A percentile compares a stretch with the other conserved stretches of the same genome.
These are phyloP conservation scores for Pythium dissotocum DNA, from an alignment of 352 stramenopile genomes.

Conservation along the genomic window DNA sequence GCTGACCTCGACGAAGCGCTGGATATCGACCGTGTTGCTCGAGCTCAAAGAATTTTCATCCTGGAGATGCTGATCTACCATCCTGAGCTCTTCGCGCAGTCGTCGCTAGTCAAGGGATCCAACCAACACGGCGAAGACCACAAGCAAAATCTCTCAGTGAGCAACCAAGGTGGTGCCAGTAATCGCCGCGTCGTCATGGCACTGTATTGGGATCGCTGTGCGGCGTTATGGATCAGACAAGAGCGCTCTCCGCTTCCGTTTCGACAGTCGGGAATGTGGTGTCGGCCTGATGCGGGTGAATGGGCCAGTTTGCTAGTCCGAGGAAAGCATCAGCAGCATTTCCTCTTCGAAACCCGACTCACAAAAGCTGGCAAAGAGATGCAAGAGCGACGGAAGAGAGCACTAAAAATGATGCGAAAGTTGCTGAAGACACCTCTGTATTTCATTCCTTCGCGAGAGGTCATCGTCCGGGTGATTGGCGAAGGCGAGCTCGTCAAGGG, in stretches of 20 bases:
- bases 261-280: constrained; percentile 62
- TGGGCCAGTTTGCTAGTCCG: constrained; percentile 64
- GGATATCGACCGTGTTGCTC: constrained; percentile 48
- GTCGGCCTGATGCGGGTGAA: constrained; percentile 66
- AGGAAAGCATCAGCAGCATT: constrained; percentile 62
- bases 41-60: constrained; percentile 54
- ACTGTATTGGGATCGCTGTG: constrained; percentile 85
- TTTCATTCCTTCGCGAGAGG: constrained; percentile 41
- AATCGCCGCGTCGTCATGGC: constrained; percentile 46
- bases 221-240: constrained; percentile 63
- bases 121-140: constrained; percentile 7
- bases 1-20: constrained; percentile 35
- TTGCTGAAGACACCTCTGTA: constrained; percentile 67
- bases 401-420: constrained; percentile 51
- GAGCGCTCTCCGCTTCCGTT: constrained; percentile 44
- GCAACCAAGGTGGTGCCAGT: constrained; percentile 3
- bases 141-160: background rate
- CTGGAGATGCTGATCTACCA: constrained; percentile 68
- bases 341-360: constrained; percentile 67
- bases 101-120: background rate
- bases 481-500: constrained; percentile 59
- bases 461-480: constrained; percentile 51
- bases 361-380: constrained; percentile 55
- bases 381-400: constrained; percentile 42
- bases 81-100: constrained; percentile 34